Evolutionary conservation across 768 basidiomycete genomes (phyloP).

Genomic region (Jaapia argillacea): DNA sequence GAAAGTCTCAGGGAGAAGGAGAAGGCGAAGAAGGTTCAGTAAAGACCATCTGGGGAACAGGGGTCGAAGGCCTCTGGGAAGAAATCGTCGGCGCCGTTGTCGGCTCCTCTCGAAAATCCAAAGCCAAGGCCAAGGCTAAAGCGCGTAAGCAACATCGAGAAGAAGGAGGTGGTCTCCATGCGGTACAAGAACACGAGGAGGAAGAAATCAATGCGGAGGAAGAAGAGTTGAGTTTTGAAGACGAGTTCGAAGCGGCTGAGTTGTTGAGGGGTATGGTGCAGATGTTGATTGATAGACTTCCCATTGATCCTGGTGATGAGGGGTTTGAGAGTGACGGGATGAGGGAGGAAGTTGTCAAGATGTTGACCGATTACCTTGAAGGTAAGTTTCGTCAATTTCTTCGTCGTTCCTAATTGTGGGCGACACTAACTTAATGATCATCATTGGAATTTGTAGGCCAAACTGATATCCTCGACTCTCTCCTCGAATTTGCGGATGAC

Average conservation of each 20-base stretch:
- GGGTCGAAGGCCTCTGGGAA: conserved; percentile 52
- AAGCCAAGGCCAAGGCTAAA: too few relatives aligned
- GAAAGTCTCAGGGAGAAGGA: neutral
- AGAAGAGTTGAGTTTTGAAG: conserved; percentile 30
- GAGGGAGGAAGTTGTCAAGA: conserved; percentile 47
- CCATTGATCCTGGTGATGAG: conserved; percentile 13
- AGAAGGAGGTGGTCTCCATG: neutral
- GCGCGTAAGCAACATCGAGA: too few relatives aligned
- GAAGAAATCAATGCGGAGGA: conserved; percentile 15
- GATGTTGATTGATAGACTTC: conserved; percentile 38
- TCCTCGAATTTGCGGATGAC: conserved; percentile 34
- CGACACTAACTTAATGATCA: neutral
- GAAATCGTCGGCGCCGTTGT: conserved; percentile 31
- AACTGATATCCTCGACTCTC: conserved; percentile 18
- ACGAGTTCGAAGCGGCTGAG: conserved; percentile 59
- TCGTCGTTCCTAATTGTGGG: neutral
- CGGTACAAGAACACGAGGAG: conserved; percentile 16
- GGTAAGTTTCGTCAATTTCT: conserved; percentile 26
- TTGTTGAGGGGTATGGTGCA: conserved; percentile 60
- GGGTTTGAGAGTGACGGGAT: conserved; percentile 20
- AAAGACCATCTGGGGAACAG: too few relatives aligned
- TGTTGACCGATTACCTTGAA: conserved; percentile 62
- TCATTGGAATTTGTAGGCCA: conserved; percentile 12
- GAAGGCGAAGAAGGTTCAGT: too few relatives aligned
- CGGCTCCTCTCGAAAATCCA: conserved; percentile 17